Evolutionary conservation across 1,284 basidiomycete species (phyloP), one percentile per base, ranked within the genome.

Genomic region (Ceratobasidium sp.): DNA sequence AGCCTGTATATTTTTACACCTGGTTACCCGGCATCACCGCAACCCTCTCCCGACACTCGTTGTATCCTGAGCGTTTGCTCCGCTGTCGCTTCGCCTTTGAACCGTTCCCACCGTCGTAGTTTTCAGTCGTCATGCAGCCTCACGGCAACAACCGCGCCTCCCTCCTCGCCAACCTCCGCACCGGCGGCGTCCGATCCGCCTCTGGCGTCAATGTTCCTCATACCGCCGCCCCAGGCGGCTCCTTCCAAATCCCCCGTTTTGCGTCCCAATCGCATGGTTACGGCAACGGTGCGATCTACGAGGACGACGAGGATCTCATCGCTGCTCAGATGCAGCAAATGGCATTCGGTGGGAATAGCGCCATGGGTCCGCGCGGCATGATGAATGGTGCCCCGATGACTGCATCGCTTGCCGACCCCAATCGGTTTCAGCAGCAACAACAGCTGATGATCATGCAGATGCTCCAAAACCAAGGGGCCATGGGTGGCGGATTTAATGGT

Each of bases 121-220:
- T 42, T 42, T 42, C 40, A 42, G 12, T 44, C 30, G 23, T 7
- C 62, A 61, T 63, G 69, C 73, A 64, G 54, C 28, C 73, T 23
- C 66, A 67, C 60, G 81, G 85, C 78, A 89, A 85, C 81, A 83
- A 84, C 76, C 90, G 91, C 78, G 91, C 91, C 72, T 91, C 90
- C 75, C 89, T 93, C 77, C 90, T 93, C 80, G 85, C 89, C 75
- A 90, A 90, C 77, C 90, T 93, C 78, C 90, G 91, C 79, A 93
- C 91, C 72, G 91, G 92, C 79, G 91, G 91, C 70, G 92, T 92
- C 74, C 89, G 91, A 77, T 87, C 91, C 18, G 79, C 84, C 54
- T 88, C 90, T 74, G 82, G 83, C 76, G 73, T 67, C 63, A 76
- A 79, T 76, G 80, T 86, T 30, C 89, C 91, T 56, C 88, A 90